Evolutionary conservation across 1,284 basidiomycete genomes (phyloP).

Genomic region (Puccinia triticina): DNA sequence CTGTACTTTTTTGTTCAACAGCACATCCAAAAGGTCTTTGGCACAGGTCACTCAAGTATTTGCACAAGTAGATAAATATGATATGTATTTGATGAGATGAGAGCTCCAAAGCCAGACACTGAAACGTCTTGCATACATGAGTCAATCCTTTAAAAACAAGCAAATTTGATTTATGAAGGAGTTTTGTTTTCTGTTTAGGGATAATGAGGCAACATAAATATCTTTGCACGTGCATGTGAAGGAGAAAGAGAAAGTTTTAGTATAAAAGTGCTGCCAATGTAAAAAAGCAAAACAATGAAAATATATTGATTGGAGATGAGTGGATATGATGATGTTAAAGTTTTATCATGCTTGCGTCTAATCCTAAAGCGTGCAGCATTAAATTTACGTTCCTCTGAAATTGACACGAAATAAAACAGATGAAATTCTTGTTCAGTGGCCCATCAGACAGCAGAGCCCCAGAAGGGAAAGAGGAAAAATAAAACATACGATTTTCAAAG

Average conservation of each 20-base stretch:
- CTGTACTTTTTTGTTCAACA: no score
- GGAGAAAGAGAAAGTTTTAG: background rate
- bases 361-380: slow-evolving; percentile 78
- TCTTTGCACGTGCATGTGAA: slow-evolving; percentile 1
- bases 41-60: no score
- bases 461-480: slow-evolving; percentile 40
- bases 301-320: no score
- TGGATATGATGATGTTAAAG: slow-evolving; percentile 16
- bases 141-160: background rate
- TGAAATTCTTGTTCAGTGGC: background rate
- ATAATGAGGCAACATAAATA: background rate
- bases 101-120: no score
- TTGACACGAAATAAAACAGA: background rate
- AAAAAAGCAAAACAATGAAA: background rate
- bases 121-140: no score
- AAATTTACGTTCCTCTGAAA: slow-evolving; percentile 72
- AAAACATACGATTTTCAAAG: slow-evolving; percentile 34
- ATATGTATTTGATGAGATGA: no score
- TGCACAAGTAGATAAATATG: no score
- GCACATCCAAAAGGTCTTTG: no score
- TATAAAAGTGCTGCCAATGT: background rate
- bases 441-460: background rate
- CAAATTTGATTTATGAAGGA: background rate
- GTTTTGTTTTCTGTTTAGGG: background rate
- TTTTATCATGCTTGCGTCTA: slow-evolving; percentile 67